These are phyloP conservation scores for Microthlaspi erraticum DNA, from an alignment of 345 rosid species.

Conservation along the genomic window DNA sequence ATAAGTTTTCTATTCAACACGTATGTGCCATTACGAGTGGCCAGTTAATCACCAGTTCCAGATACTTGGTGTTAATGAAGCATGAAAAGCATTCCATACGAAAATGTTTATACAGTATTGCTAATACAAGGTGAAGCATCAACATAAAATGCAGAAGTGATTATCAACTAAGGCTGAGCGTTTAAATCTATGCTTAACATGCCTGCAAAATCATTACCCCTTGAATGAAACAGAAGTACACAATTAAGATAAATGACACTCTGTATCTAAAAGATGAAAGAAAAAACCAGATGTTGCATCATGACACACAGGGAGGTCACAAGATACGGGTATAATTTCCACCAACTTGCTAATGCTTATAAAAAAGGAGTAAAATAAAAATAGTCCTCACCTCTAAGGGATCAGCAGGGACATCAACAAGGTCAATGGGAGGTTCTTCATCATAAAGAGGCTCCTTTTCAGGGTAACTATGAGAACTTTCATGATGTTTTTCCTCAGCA, in stretches of 20 bases:
- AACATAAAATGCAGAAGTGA: not conserved
- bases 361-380: conserved; percentile 8
- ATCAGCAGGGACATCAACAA: conserved; percentile 63
- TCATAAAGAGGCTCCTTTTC: conserved; percentile 24
- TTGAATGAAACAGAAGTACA: too few species aligned
- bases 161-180: too few species aligned
- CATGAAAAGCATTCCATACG: not conserved
- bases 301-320: conserved; percentile 7
- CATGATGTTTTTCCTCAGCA: conserved; percentile 50
- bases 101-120: not conserved
- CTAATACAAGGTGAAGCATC: conserved; percentile 23
- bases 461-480: conserved; percentile 42
- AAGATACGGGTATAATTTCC: not conserved
- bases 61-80: conserved; percentile 10
- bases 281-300: conserved; percentile 8
- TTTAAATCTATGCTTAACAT: too few species aligned
- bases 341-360: conserved; percentile 22
- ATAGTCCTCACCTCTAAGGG: conserved; percentile 69
- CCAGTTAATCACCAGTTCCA: conserved; percentile 6
- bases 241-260: conserved; percentile 9
- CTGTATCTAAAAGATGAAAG: not conserved
- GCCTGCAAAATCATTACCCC: too few species aligned
- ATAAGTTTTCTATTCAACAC: conserved; percentile 4
- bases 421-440: conserved; percentile 21
- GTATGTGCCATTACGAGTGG: not conserved